phyloP scores from a whole-genome alignment of 2,329 filamentous ascomycete species.

The Phoma herbarum region DNA sequence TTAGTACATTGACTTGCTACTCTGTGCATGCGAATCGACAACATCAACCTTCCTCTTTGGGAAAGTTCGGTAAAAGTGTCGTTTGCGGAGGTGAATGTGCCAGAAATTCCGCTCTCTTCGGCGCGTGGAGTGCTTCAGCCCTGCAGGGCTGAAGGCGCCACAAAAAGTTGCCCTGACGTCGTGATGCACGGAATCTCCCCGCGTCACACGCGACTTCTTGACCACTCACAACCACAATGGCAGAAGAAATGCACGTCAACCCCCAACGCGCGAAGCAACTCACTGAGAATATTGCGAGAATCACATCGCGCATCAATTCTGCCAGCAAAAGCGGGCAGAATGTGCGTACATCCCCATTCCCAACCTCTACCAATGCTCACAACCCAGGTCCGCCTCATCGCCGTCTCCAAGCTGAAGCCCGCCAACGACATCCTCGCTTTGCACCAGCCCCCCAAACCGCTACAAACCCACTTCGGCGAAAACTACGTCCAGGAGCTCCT shows the following conservation, averaged over 20 bases:
- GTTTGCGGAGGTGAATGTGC: not conserved
- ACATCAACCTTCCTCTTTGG: not conserved
- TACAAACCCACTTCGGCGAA: slow-evolving; percentile 86
- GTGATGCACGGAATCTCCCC: slow-evolving; percentile 12
- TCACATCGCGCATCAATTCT: slow-evolving; percentile 53
- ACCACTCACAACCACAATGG: slow-evolving; percentile 36
- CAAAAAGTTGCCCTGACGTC: slow-evolving; percentile 31
- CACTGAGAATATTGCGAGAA: slow-evolving; percentile 55
- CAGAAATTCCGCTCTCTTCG: slow-evolving; percentile 1
- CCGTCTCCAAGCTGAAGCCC: slow-evolving; percentile 96
- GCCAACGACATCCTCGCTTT: slow-evolving; percentile 89
- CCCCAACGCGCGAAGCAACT: slow-evolving; percentile 57
- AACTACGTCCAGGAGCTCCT: slow-evolving; percentile 86
- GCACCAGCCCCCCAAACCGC: slow-evolving; percentile 62
- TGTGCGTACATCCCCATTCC: slow-evolving; percentile 26
- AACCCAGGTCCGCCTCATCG: slow-evolving; percentile 79
- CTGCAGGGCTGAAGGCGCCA: slow-evolving; percentile 20
- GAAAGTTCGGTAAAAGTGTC: not conserved
- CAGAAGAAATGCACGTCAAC: slow-evolving; percentile 52
- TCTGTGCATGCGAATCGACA: not conserved
- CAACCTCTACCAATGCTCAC: not conserved
- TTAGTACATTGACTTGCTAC: not conserved
- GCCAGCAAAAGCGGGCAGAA: slow-evolving; percentile 47
- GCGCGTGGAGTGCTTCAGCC: not conserved
- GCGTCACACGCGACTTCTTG: slow-evolving; percentile 23